phyloP scores from a whole-genome alignment of 495 filamentous ascomycete species.

The Tuber indicum region DNA sequence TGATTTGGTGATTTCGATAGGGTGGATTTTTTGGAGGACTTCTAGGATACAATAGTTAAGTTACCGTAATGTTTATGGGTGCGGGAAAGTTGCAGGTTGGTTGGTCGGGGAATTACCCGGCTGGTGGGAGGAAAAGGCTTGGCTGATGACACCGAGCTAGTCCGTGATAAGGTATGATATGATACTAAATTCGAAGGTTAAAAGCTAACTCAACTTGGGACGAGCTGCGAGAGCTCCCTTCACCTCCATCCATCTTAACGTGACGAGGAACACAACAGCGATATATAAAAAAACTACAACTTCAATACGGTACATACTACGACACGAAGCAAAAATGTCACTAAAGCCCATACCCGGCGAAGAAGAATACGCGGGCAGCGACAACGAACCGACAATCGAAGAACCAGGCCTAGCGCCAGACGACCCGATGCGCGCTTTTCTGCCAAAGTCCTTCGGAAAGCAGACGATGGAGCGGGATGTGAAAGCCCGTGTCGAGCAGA shows the following conservation, averaged over 20 bases:
- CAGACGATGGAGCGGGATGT: constrained; percentile 66
- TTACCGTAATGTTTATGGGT: not conserved
- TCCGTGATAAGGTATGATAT: not conserved
- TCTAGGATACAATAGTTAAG: not conserved
- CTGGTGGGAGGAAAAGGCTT: not conserved
- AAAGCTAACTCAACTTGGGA: not conserved
- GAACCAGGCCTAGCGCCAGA: constrained; percentile 50
- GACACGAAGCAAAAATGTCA: constrained; percentile 17
- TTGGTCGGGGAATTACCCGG: not conserved
- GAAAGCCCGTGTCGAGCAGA: constrained; percentile 68
- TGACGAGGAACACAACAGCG: not conserved
- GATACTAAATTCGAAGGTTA: not conserved
- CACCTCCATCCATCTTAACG: not conserved
- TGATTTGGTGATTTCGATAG: not conserved
- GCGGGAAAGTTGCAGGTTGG: not conserved
- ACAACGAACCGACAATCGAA: constrained; percentile 57
- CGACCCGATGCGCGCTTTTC: constrained; percentile 72
- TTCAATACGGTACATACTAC: not conserved
- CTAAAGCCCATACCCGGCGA: constrained; percentile 34
- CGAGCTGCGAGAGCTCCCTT: not conserved
- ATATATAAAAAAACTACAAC: not conserved
- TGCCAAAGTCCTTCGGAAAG: constrained; percentile 84
- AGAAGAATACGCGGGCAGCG: constrained; percentile 26
- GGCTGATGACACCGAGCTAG: not conserved
- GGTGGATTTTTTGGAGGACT: not conserved